Base-by-base conservation (phyloP, 257 asterid species). In the Salvia rosmarinus region DNA sequence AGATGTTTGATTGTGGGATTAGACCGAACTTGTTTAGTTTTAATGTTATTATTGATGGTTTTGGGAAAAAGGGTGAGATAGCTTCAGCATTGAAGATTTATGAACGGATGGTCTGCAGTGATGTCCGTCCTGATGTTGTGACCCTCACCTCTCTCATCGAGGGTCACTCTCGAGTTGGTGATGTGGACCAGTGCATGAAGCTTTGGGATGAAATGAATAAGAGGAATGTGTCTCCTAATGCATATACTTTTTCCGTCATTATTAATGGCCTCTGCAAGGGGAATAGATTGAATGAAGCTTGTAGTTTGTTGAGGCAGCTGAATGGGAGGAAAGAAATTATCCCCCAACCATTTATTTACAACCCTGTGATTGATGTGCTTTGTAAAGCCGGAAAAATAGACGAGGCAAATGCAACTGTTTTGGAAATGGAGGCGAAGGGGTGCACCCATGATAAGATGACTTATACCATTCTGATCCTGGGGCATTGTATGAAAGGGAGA, bases 401-500 rank as follows among this genome's bases (percentile, higher is more conserved):
- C 2, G 91, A 89, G 77, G 97, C 98, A 63, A 95, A 88, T 77
- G 77, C 72, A 14, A 83, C 89, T 51, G 87, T 83, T 50, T 82
- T 83, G 21, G 95, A 87, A 77, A 89, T 95, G 99, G 96, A 88
- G 84, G 87, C 81, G 17, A 91, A 81, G 64, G 90, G 93, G 39
- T 89, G 97, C 75, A 37, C 37, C 44, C 96, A 88, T 76, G 99
- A 95, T 84, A 91, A 85, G 82, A 73, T 84, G 78, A 95, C 99
- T 14, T 95, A 84, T 76, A 95, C 98, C 44, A 95, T 89, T 78
- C 88, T 95, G 76, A 91, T 91, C 78, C 42, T 91, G 40, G 99
- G 99, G 75, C 97, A 91, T 66, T 91, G 99, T 80, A 91, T 88
- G 99, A 88, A 91, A 85, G 99, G 99, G 72, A 91, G 90, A 83